Evolutionary conservation across 2,329 filamentous ascomycete species (phyloP).

Genomic region (Pseudogymnoascus verrucosus): DNA sequence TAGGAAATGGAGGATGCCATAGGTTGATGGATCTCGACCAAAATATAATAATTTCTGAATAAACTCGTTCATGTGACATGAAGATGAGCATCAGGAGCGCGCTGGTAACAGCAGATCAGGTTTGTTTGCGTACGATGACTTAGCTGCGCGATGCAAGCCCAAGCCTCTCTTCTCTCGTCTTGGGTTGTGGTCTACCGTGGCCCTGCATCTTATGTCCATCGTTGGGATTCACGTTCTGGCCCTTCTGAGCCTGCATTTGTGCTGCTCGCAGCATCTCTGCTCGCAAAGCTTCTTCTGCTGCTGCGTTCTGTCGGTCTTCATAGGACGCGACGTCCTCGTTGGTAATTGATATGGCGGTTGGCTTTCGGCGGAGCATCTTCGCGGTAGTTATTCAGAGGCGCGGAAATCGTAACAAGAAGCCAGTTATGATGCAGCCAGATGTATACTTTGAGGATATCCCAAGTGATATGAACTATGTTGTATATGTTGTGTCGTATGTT

Average conservation of each 20-base stretch:
- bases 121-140: background rate
- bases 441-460: background rate
- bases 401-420: too few species aligned
- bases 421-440: background rate
- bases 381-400: background rate
- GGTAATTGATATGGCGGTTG: slow-evolving; percentile 61
- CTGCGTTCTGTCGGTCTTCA: slow-evolving; percentile 51
- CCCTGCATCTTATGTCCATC: slow-evolving; percentile 18
- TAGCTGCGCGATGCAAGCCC: slow-evolving; percentile 23
- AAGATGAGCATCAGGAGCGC: slow-evolving; percentile 26
- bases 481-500: background rate
- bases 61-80: slow-evolving; percentile 39
- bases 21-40: background rate
- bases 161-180: slow-evolving; percentile 31
- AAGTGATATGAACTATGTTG: background rate
- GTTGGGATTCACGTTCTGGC: slow-evolving; percentile 19
- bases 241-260: slow-evolving; percentile 19
- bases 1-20: background rate
- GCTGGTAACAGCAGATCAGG: background rate
- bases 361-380: slow-evolving; percentile 57
- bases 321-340: slow-evolving; percentile 63
- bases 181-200: slow-evolving; percentile 20
- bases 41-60: slow-evolving; percentile 23
- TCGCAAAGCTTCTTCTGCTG: slow-evolving; percentile 23
- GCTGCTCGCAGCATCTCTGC: slow-evolving; percentile 17